A percentile compares a stretch with the other conserved stretches of the same genome.
phyloP scores from a whole-genome alignment of 1,284 basidiomycete genomes.

The Inonotus obliquus region DNA sequence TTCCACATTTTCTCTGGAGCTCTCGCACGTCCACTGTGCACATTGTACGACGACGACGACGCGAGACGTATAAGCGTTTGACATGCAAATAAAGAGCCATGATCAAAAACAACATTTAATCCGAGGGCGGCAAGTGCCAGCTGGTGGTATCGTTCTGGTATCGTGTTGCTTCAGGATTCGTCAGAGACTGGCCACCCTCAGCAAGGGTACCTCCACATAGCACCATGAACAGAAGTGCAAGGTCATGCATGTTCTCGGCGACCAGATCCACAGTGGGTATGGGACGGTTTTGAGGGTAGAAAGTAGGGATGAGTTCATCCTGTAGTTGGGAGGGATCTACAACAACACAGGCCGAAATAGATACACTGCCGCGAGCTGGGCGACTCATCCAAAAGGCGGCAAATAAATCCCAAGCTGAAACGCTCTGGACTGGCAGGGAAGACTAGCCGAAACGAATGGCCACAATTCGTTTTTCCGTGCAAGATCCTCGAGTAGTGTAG shows the following conservation, averaged over 20 bases:
- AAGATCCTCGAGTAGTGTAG: slow-evolving; percentile 13
- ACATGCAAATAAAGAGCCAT: slow-evolving; percentile 14
- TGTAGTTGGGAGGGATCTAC: slow-evolving; percentile 5
- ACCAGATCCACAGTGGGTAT: not conserved
- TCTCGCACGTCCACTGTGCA: not conserved
- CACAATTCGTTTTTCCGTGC: slow-evolving; percentile 12
- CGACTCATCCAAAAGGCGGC: not conserved
- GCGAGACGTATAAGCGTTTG: slow-evolving; percentile 15
- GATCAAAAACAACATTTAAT: slow-evolving; percentile 15
- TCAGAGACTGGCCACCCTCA: slow-evolving; percentile 16
- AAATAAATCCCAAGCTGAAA: not conserved
- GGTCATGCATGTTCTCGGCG: slow-evolving; percentile 15
- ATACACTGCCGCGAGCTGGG: slow-evolving; percentile 20
- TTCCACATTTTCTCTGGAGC: slow-evolving; percentile 7
- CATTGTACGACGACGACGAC: not conserved
- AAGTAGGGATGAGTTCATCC: slow-evolving; percentile 3
- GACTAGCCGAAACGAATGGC: slow-evolving; percentile 14
- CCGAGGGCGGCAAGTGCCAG: slow-evolving; percentile 17
- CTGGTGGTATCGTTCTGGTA: slow-evolving; percentile 17
- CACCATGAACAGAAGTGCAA: slow-evolving; percentile 19
- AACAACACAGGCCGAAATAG: slow-evolving; percentile 17
- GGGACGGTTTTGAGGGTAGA: not conserved
- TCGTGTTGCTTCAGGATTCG: slow-evolving; percentile 17
- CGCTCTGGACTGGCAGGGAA: not conserved
- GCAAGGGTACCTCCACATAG: slow-evolving; percentile 17